A percentile compares a stretch with the other conserved stretches of the same genome.
phyloP scores from a whole-genome alignment of 768 basidiomycete genomes.

The Tulasnella sp. region DNA sequence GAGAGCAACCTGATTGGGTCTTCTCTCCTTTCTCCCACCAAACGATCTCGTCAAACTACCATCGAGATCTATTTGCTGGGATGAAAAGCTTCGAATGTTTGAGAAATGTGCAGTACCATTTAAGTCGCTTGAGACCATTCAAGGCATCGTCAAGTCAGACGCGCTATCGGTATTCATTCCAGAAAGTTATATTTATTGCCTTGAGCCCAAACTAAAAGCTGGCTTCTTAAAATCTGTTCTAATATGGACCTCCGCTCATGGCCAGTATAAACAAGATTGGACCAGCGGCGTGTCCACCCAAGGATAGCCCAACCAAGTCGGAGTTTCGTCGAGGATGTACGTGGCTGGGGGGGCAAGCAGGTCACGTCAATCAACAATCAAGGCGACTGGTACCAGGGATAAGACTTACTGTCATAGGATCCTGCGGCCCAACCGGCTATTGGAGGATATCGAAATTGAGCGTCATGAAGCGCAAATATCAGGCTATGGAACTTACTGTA shows the following conservation, averaged over 20 bases:
- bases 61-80: too few species aligned
- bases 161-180: background rate
- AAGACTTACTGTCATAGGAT: conserved; percentile 6
- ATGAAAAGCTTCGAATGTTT: too few species aligned
- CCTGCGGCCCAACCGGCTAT: conserved; percentile 20
- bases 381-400: too few species aligned
- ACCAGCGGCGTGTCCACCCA: background rate
- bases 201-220: background rate
- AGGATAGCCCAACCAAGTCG: background rate
- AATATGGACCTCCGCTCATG: background rate
- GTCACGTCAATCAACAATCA: background rate
- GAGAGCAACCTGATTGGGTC: too few species aligned
- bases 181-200: background rate
- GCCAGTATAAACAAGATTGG: background rate
- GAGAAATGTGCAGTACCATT: too few species aligned
- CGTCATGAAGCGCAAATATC: background rate
- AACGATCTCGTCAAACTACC: too few species aligned
- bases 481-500: background rate
- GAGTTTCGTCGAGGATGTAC: conserved; percentile 21
- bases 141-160: background rate
- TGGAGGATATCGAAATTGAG: background rate
- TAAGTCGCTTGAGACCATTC: too few species aligned
- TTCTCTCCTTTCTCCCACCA: too few species aligned
- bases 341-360: background rate
- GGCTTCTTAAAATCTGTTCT: background rate